Conservation (phyloP, 306 rosid species). For the Aeschynomene evenia region DNA sequence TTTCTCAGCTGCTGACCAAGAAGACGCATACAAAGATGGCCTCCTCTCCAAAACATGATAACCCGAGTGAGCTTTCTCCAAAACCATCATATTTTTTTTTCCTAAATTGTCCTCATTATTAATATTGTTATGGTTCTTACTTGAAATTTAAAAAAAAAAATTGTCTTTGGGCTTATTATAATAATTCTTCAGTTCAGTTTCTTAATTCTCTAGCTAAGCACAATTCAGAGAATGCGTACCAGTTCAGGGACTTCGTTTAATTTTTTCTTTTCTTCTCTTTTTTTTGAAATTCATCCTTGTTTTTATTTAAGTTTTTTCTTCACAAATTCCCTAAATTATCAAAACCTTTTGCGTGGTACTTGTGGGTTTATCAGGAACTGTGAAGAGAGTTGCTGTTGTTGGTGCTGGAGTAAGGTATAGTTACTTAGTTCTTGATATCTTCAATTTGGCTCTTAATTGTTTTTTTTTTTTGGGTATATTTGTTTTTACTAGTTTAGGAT, state of each 20-base stretch:
- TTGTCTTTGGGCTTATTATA: conserved; percentile 2
- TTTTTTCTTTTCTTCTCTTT: background rate
- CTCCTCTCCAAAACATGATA: conserved; percentile 41
- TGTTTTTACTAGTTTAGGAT: too few species aligned
- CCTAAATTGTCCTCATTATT: background rate
- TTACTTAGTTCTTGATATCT: conserved; percentile 18
- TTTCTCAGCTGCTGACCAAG: background rate
- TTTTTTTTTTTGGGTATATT: too few species aligned
- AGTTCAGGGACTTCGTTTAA: background rate
- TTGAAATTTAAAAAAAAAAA: background rate
- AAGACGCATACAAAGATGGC: conserved; percentile 43
- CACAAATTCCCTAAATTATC: background rate
- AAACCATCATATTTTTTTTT: background rate
- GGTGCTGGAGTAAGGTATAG: conserved; percentile 93
- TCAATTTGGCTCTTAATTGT: background rate
- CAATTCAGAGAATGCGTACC: conserved; percentile 13
- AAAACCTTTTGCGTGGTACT: background rate
- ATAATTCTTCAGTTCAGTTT: conserved; percentile 7
- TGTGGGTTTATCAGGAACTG: conserved; percentile 55
- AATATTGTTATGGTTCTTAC: background rate
- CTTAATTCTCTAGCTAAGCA: background rate
- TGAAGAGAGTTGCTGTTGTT: conserved; percentile 77
- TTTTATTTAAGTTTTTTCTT: background rate
- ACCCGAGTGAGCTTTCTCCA: conserved; percentile 38
- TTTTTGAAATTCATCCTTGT: background rate